phyloP scores from a whole-genome alignment of 2,329 filamentous ascomycete genomes.

The Thelonectria blattea region DNA sequence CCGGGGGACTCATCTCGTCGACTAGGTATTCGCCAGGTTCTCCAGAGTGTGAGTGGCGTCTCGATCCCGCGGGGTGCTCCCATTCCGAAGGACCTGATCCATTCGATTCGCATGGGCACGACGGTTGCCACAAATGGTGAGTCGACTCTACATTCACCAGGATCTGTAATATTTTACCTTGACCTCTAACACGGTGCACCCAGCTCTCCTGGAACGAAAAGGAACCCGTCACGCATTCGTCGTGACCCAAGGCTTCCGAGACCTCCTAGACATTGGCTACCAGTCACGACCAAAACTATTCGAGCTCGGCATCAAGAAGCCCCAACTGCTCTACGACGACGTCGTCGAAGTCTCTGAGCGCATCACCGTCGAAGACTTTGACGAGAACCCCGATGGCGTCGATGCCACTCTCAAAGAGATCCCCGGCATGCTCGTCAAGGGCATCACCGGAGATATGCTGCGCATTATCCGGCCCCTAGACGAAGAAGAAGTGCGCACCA shows the following conservation, averaged over 20 bases:
- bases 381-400: slow-evolving; percentile 64
- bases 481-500: slow-evolving; percentile 55
- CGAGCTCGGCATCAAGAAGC: slow-evolving; percentile 70
- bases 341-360: slow-evolving; percentile 76
- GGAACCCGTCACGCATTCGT: slow-evolving; percentile 73
- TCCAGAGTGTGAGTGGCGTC: slow-evolving; percentile 12
- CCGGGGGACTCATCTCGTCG: neutral
- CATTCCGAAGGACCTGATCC: slow-evolving; percentile 47
- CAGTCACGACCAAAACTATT: slow-evolving; percentile 76
- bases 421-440: slow-evolving; percentile 64
- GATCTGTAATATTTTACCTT: too few relatives aligned
- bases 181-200: neutral
- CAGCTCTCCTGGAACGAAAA: slow-evolving; percentile 67
- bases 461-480: slow-evolving; percentile 67
- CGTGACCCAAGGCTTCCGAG: slow-evolving; percentile 74
- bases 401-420: slow-evolving; percentile 52
- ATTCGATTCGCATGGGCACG: slow-evolving; percentile 78
- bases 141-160: neutral
- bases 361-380: slow-evolving; percentile 75
- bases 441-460: slow-evolving; percentile 71
- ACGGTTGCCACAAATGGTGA: slow-evolving; percentile 72
- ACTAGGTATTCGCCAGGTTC: slow-evolving; percentile 17
- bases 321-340: slow-evolving; percentile 70
- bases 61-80: slow-evolving; percentile 33
- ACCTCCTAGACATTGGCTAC: slow-evolving; percentile 74